Evolutionary conservation across 208 protist genomes (phyloP).

Genomic region (Trypanosomatidae sp.): DNA sequence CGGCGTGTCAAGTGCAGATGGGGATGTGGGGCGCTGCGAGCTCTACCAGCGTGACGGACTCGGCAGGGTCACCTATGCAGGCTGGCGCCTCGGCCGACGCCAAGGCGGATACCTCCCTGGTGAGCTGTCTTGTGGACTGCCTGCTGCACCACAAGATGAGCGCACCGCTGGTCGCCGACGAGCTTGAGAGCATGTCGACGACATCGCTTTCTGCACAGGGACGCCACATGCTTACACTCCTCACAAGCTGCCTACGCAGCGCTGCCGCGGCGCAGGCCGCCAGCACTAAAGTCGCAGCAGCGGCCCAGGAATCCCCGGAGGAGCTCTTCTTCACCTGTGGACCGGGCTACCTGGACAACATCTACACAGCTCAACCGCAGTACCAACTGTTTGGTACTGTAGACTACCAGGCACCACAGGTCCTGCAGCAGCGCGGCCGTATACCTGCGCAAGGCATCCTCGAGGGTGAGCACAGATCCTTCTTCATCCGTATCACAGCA

Average conservation of each 20-base stretch:
- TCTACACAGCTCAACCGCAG: conserved; percentile 54
- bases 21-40: conserved; percentile 4
- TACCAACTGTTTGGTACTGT: conserved; percentile 54
- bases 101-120: conserved; percentile 47
- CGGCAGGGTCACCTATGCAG: neutral
- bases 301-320: conserved; percentile 16
- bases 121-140: conserved; percentile 63
- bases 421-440: conserved; percentile 61
- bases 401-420: conserved; percentile 48
- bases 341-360: conserved; percentile 59
- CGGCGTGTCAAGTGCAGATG: conserved; percentile 46
- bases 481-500: conserved; percentile 64
- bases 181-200: conserved; percentile 33
- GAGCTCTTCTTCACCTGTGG: conserved; percentile 65
- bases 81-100: neutral
- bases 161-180: conserved; percentile 39
- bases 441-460: conserved; percentile 39
- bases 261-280: conserved; percentile 16
- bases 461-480: conserved; percentile 28
- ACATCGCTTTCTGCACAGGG: conserved; percentile 38
- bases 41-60: neutral
- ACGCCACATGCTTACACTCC: conserved; percentile 50
- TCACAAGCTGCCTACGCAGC: conserved; percentile 49
- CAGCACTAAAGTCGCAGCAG: conserved; percentile 7
- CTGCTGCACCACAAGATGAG: conserved; percentile 55